A percentile compares a stretch with the other conserved stretches of the same genome.
Conservation (phyloP, 2,329 filamentous ascomycete genomes). For the Venturia aucupariae region DNA sequence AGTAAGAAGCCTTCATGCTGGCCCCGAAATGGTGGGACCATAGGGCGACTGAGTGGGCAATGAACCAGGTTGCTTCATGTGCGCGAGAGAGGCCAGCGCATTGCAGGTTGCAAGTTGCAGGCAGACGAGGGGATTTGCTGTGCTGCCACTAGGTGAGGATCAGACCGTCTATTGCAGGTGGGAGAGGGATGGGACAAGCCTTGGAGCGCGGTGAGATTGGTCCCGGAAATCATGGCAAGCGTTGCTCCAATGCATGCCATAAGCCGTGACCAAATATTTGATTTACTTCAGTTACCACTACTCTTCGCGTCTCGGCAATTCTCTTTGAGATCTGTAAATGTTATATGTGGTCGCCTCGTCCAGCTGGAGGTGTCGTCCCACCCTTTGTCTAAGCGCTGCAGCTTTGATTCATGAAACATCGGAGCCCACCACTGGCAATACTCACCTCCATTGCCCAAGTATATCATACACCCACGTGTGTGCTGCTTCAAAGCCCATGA, state of each 20-base stretch:
- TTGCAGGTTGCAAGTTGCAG: background rate
- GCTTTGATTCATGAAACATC: background rate
- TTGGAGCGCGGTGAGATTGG: background rate
- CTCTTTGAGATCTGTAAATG: too few relatives aligned
- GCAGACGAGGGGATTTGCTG: background rate
- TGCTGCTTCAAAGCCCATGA: background rate
- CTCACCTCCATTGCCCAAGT: background rate
- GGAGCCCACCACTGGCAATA: background rate
- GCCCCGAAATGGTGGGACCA: background rate
- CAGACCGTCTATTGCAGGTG: slow-evolving; percentile 3
- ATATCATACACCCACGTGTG: background rate
- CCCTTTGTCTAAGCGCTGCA: background rate
- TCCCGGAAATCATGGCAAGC: background rate
- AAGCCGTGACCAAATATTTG: background rate
- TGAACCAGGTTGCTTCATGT: background rate
- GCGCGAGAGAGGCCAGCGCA: background rate
- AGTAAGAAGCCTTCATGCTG: background rate
- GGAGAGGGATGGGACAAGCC: background rate
- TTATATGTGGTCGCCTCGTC: too few relatives aligned
- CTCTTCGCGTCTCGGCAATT: too few relatives aligned
- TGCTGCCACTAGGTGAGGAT: background rate
- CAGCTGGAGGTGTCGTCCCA: background rate
- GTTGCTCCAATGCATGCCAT: background rate
- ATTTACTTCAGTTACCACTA: too few relatives aligned
- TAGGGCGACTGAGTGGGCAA: background rate